Evolutionary conservation across 2,329 filamentous ascomycete species (phyloP), one percentile per base, ranked within the genome.

Genomic region (Microthyrium microscopicum): DNA sequence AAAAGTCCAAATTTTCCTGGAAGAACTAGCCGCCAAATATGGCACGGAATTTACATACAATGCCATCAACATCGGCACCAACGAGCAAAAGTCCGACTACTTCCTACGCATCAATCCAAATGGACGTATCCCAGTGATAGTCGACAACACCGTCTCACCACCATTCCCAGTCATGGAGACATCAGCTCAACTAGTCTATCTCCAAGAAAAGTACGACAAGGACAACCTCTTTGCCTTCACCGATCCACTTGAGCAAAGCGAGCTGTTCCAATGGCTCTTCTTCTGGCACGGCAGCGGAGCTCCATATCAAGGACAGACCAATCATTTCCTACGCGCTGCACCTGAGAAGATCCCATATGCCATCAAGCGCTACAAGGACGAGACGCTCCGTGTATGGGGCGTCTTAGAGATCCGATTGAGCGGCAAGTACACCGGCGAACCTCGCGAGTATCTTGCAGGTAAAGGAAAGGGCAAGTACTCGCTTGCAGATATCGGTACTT

Each of bases 301-400:
- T 0, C 81, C 81, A 1, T 87, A 85, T 78, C 80, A 87, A 48
- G 77, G 53, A 28, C 81, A 91, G 53, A 68, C 81, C 33, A 84
- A 89, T 55, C 82, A 92, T 56, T 92, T 92, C 56, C 61, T 60
- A 31, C 70, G 79, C 36, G 89, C 91, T 47, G 82, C 83, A 1
- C 78, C 81, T 0, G 77, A 85, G 51, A 73, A 58, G 38, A 60
- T 61, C 17, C 45, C 53, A 32, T 62, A 61, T 38, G 58, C 49
- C 3, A 61, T 61, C 37, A 49, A 59, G 17, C 51, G 61, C n/a
- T 65, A 62, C 39, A 51, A 56, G 25, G 57, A 59, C 19, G 62
- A 65, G 43, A 62, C 60, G 4, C 60, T 56, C 39, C 55, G 62
- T 4, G 48, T 66, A 4, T 64, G 59, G 41, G 46, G 50, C 15